Evolutionary conservation across 257 asterid genomes (phyloP).

Genomic region (Lycium barbarum): DNA sequence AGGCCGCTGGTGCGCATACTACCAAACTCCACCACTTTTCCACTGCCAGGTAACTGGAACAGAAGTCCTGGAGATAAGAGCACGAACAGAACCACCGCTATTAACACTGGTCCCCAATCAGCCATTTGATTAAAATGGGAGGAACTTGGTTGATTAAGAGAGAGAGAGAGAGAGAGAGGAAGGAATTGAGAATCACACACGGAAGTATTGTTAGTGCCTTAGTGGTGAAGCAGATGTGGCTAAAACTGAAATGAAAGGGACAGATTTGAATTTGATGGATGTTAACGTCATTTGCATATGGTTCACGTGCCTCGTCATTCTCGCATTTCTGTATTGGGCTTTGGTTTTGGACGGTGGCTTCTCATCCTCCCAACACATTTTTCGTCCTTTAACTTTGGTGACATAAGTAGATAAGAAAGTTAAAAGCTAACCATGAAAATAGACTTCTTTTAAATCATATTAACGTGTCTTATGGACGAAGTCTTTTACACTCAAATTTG

Average conservation of each 20-base stretch:
- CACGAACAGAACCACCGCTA: conserved; percentile 29
- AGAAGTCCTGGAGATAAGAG: conserved; percentile 14
- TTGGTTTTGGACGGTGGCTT: conserved; percentile 9
- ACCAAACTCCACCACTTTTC: conserved; percentile 26
- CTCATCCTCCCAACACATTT: neutral
- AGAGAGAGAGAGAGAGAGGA: neutral
- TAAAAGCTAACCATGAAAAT: neutral
- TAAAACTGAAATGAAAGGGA: neutral
- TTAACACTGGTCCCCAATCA: conserved; percentile 28
- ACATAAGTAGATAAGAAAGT: neutral
- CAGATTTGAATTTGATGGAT: neutral
- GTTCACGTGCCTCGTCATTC: neutral
- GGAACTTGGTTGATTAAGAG: neutral
- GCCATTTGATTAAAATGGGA: neutral
- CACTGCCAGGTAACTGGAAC: conserved; percentile 18
- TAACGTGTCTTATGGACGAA: neutral
- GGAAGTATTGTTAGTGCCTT: neutral
- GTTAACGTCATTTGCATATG: neutral
- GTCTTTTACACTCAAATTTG: neutral
- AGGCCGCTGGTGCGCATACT: conserved; percentile 7
- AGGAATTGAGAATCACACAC: neutral
- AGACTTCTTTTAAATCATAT: neutral
- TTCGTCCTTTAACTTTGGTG: neutral
- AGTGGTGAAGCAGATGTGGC: neutral
- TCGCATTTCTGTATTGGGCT: neutral